Evolutionary conservation across 306 rosid species (phyloP), one percentile per base, ranked within the genome.

Genomic region (Ziziphus jujuba): DNA sequence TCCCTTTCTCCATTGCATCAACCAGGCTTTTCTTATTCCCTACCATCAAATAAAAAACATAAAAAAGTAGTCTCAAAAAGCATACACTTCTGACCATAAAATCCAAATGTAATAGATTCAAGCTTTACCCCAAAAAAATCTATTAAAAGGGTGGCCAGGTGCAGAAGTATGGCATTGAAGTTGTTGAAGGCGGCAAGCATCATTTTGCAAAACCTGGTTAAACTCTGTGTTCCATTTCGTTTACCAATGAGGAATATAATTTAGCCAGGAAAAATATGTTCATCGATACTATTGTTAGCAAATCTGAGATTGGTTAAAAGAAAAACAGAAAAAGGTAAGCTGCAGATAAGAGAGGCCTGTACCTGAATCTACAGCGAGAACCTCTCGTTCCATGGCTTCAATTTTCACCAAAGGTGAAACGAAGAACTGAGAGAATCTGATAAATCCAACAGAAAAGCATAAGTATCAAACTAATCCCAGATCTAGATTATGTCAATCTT

Each of bases 341-440:
- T 53, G n/a, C 14, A 53, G 72, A 66, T 64, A 45, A 60, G 64
- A 82, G 56, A 67, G 25, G 43, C 47, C 70, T 16, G 73, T 59
- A 93, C 99, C 99, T 78, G 99, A 93, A 86, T 93, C 97, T 72
- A 93, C 89, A 36, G 99, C 97, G 52, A 83, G 99, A 56, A 93
- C 87, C 80, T 93, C 99, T 75, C 99, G 82, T 64, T 90, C 99
- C 97, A 90, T 90, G 63, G 97, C 99, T 68, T 93, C 97, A 72
- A 7, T 69, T 82, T 93, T 93, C 40, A 93, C 95, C 50, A 93
- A 85, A 36, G 97, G 99, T 70, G 99, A 93, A 71, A 90, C 83
- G 77, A 93, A 93, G 86, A 93, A 93, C 84, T 79, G 95, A 67
- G 99, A 93, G 77, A 93, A 93, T 80, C 99, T 93, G 85, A 74